Base-by-base conservation (phyloP, 2,329 filamentous ascomycete species). In the Penicillium sp. region DNA sequence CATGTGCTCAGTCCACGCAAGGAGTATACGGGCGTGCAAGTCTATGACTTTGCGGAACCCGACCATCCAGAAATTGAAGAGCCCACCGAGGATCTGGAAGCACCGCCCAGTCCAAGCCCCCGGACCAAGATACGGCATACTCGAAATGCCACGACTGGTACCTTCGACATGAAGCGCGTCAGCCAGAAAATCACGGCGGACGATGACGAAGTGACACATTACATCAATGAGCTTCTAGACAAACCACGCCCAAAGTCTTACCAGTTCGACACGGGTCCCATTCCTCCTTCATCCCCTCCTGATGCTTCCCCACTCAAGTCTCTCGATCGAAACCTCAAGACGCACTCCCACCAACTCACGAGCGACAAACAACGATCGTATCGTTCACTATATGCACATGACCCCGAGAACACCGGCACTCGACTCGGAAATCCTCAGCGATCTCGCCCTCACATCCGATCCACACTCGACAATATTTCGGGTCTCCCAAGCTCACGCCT, bases 91-190 rank as follows among this genome's bases (percentile, higher is more conserved):
- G 71, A 73, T 29, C 54, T 67, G 1, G 70, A 71, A 5, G 61
- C 63, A 33, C 71, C 71, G 6, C 66, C 66, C 9, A 73, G 71
- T 42, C 71, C 71, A 28, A 73, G 70, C 48, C 70, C 68, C 23
- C 70, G 67, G 6, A 71, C 67, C 24, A 73, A 74, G 40, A 50
- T 55, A 9, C 60, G 61, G 13, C 59, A 60, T 36, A 34, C 50
- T 7, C 59, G 57, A 29, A 58, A 52, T 31, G 42, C 56, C n/a
- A 59, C 58, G 8, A 56, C 61, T 39, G 50, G 55, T 21, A 59
- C 64, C 23, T 37, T 67, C 8, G 63, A 71, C 34, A 48, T 67
- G 19, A 64, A 64, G 47, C 65, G 60, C 19, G 59, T 55, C 28
- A 51, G 61, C 9, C 60, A 61, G 46, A 56, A 61, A 8, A 58